Evolutionary conservation across 805 yeast species (phyloP), one percentile per base, ranked within the genome.

Genomic region (Phaffomyces antillensis): DNA sequence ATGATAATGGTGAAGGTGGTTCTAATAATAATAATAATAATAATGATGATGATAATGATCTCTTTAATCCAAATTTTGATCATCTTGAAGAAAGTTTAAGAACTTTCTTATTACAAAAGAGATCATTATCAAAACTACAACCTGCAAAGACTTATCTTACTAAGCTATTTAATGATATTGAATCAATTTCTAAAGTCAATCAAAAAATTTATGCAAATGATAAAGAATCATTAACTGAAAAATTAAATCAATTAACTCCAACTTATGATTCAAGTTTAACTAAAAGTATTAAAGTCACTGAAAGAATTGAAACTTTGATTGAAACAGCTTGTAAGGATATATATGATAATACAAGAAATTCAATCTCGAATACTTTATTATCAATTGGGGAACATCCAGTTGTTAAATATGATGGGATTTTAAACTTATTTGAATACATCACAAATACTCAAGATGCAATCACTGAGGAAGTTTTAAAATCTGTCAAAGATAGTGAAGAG

Each of bases 91-190:
- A 86, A 8, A 81, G 95, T 2, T 69, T 93, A 46, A 75, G 97
- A 43, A 81, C 81, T 52, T 93, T 93, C 62, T 81, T 93, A 5
- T 71, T 93, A 20, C 96, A 91, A 52, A 93, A 90, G 56, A 76
- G 99, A 56, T 80, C 96, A 0, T 63, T 85, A 11, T 89, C 98
- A 0, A 93, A 93, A 60, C 69, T 93, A 13, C 75, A 87, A 32
- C 99, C 99, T 0, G 98, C 96, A 0, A 88, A 89, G 58, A 90
- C 83, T n/a, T 93, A 85, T 55, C 65, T 91, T 26, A 49, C 72
- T 17, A 91, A 89, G 55, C 59, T 90, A 12, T 72, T 86, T 36
- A 62, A 62, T 20, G 99, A 93, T 56, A 57, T 91, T 36, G 67
- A 68, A 41, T 64, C 67, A 1, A 68, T 93, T 18, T 73, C 95